These are phyloP conservation scores for Amanita fuliginea DNA, from an alignment of 768 basidiomycete genomes.

Conservation along the genomic window DNA sequence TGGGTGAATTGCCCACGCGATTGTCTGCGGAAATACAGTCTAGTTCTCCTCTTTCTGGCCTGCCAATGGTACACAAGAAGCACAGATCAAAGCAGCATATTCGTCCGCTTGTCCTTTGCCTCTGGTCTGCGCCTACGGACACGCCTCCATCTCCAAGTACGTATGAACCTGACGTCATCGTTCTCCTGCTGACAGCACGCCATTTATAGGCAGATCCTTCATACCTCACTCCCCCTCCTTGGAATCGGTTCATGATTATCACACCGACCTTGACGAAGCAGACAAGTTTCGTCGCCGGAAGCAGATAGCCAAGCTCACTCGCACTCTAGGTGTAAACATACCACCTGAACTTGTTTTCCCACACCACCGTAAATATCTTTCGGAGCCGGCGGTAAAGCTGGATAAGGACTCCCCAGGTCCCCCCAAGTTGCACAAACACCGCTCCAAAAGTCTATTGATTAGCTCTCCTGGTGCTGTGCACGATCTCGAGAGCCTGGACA, in stretches of 20 bases:
- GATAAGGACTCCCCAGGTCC: not conserved
- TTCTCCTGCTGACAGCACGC: no score
- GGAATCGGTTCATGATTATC: not conserved
- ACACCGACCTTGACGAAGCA: not conserved
- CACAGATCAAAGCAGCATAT: not conserved
- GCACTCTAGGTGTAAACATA: slow-evolving; percentile 40
- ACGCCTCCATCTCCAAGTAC: not conserved
- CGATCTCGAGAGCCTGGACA: no score
- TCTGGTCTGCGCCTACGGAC: not conserved
- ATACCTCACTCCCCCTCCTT: not conserved
- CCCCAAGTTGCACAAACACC: not conserved
- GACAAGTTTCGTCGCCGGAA: slow-evolving; percentile 18
- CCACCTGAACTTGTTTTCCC: slow-evolving; percentile 35
- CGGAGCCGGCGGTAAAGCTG: not conserved
- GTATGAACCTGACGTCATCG: not conserved
- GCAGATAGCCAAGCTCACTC: slow-evolving; percentile 37
- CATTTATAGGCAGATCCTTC: not conserved
- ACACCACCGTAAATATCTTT: not conserved
- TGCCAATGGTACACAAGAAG: not conserved
- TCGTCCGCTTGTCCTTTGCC: not conserved
- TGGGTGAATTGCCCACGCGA: not conserved
- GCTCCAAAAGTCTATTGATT: not conserved
- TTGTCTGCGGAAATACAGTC: not conserved
- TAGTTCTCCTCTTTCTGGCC: not conserved
- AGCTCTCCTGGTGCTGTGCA: not conserved